phyloP scores from a whole-genome alignment of 2,329 filamentous ascomycete genomes.

The Pestalotiopsis sp. region DNA sequence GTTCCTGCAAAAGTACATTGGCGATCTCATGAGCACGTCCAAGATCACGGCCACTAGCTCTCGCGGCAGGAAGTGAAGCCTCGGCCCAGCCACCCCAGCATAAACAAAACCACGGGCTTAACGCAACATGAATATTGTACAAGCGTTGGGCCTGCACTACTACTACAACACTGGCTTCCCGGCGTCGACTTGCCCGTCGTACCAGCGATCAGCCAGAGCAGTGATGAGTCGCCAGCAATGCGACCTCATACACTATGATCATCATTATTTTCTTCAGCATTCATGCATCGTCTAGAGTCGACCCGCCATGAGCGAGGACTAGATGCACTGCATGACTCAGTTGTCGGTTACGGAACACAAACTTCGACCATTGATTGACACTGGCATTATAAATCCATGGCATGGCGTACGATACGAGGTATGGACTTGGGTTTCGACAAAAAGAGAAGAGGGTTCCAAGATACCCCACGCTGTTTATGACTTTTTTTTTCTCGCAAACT shows the following conservation, averaged over 20 bases:
- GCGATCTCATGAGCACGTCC: slow-evolving; percentile 88
- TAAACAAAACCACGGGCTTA: not conserved
- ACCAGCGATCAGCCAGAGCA: not conserved
- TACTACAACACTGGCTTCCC: not conserved
- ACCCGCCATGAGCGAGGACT: not conserved
- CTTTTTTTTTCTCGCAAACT: not conserved
- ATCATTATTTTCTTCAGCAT: not conserved
- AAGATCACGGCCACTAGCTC: slow-evolving; percentile 66
- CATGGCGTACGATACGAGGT: slow-evolving; percentile 12
- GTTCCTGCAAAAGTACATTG: slow-evolving; percentile 97
- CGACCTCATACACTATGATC: not conserved
- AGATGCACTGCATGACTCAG: not conserved
- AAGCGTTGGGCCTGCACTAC: not conserved
- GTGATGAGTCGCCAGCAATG: not conserved
- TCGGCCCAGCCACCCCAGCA: not conserved
- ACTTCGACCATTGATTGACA: not conserved
- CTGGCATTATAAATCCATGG: slow-evolving; percentile 11
- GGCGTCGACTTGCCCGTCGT: not conserved
- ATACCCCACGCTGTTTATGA: slow-evolving; percentile 10
- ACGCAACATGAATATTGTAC: not conserved
- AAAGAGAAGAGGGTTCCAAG: slow-evolving; percentile 8
- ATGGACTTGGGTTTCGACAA: slow-evolving; percentile 6
- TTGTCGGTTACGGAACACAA: not conserved
- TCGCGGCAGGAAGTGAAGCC: slow-evolving; percentile 54
- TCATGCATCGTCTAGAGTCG: not conserved